phyloP scores from a whole-genome alignment of 768 basidiomycete genomes.

The Paxillus ammoniavirescens region DNA sequence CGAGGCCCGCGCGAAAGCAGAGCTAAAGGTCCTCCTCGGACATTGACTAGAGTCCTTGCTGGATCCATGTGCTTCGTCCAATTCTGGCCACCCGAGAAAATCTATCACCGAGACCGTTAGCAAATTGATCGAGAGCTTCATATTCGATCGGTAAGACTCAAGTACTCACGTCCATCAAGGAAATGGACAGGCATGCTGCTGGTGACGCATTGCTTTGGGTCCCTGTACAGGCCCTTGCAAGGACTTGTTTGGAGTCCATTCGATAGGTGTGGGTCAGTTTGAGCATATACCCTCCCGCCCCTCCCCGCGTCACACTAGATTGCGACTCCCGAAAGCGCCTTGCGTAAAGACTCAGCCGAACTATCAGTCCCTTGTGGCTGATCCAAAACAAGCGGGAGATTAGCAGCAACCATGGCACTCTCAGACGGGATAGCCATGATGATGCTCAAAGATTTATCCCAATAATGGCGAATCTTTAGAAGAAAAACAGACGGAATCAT shows the following conservation, averaged over 20 bases:
- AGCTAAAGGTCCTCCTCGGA: slow-evolving; percentile 43
- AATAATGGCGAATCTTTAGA: slow-evolving; percentile 41
- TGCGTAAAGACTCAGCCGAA: slow-evolving; percentile 39
- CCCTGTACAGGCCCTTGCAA: slow-evolving; percentile 31
- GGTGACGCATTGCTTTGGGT: slow-evolving; percentile 28
- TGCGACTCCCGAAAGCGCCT: slow-evolving; percentile 37
- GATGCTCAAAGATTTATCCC: slow-evolving; percentile 44
- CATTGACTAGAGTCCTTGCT: slow-evolving; percentile 36
- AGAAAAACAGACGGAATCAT: slow-evolving; percentile 28
- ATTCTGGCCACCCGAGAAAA: slow-evolving; percentile 40
- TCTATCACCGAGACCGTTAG: slow-evolving; percentile 30
- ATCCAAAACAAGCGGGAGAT: slow-evolving; percentile 41
- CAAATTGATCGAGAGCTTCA: slow-evolving; percentile 3
- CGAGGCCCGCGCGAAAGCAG: slow-evolving; percentile 32
- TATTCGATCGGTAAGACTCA: slow-evolving; percentile 23
- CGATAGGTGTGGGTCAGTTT: slow-evolving; percentile 34
- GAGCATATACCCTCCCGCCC: slow-evolving; percentile 31
- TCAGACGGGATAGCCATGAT: slow-evolving; percentile 46
- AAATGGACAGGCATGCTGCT: slow-evolving; percentile 28
- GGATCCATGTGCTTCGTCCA: slow-evolving; percentile 38
- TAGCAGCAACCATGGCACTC: slow-evolving; percentile 42
- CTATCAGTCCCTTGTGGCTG: slow-evolving; percentile 35
- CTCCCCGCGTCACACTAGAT: slow-evolving; percentile 20
- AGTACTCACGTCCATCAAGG: slow-evolving; percentile 40
- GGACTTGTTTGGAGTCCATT: slow-evolving; percentile 34